phyloP scores from a whole-genome alignment of 805 yeast species.

The Wickerhamomyces chaumierensis region DNA sequence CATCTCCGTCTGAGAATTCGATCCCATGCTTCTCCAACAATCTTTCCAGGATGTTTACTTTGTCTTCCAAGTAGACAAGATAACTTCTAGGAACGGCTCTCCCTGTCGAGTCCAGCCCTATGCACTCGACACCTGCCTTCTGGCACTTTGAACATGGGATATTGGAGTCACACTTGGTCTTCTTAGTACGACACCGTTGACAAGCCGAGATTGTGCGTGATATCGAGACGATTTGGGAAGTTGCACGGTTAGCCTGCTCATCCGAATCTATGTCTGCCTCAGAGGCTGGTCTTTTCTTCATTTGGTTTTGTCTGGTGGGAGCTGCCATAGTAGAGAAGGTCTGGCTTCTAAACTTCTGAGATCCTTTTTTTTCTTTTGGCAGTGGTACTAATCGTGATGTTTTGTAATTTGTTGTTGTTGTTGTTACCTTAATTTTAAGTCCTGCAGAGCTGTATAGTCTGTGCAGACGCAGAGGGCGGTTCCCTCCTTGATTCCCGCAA shows the following conservation, averaged over 20 bases:
- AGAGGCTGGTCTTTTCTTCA: neutral
- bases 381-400: no score
- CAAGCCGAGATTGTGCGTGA: constrained; percentile 68
- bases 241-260: neutral
- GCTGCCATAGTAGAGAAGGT: no score
- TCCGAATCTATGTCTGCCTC: neutral
- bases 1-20: constrained; percentile 18
- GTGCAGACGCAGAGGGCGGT: no score
- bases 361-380: no score
- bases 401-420: no score
- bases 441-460: no score
- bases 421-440: no score
- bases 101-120: constrained; percentile 80
- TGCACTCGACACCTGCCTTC: constrained; percentile 59
- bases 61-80: constrained; percentile 59
- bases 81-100: constrained; percentile 77
- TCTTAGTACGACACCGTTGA: constrained; percentile 65
- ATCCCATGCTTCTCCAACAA: constrained; percentile 33
- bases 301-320: neutral
- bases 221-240: neutral
- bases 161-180: constrained; percentile 50
- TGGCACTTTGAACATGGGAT: constrained; percentile 49
- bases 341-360: no score
- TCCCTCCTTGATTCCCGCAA: no score
- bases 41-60: constrained; percentile 44